Percentiles rank a stretch among this genome's conserved stretches.
phyloP scores from a whole-genome alignment of 1,139 yeast species.

The Schwanniomyces etchellsii region DNA sequence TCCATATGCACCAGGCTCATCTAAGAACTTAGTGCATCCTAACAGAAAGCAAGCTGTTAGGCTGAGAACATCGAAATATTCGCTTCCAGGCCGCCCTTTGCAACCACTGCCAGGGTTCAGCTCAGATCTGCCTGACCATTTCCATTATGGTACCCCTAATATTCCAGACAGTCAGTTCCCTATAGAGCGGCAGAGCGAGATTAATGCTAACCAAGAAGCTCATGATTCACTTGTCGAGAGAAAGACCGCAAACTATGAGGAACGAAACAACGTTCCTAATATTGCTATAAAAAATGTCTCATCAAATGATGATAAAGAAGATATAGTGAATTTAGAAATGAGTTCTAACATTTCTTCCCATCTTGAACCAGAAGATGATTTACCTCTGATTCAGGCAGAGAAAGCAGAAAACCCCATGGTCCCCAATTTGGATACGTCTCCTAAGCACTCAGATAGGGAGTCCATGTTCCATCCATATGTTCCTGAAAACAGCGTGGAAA shows the following conservation, averaged over 20 bases:
- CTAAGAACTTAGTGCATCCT: neutral
- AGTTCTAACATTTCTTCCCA: neutral
- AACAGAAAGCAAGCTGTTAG: neutral
- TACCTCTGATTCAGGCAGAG: neutral
- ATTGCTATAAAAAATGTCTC: neutral
- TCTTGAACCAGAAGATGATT: neutral
- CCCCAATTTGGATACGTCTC: no score
- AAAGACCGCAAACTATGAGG: neutral
- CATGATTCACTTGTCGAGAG: no score
- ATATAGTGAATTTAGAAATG: no score
- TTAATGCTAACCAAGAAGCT: neutral
- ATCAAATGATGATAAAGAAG: neutral
- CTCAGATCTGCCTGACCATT: neutral
- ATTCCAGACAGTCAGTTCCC: neutral
- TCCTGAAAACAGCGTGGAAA: neutral
- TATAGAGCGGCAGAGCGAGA: neutral
- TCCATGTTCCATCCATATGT: conserved; percentile 24
- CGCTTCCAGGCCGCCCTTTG: neutral
- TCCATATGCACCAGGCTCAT: neutral
- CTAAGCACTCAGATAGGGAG: conserved; percentile 3
- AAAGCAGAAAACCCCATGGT: neutral
- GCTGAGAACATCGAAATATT: neutral
- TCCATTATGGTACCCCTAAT: no score
- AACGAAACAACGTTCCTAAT: neutral
- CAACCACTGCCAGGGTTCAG: neutral